Percentiles rank a stretch among this genome's conserved stretches.
Conservation (phyloP, 768 basidiomycete genomes). For the Arthromyces matolae region DNA sequence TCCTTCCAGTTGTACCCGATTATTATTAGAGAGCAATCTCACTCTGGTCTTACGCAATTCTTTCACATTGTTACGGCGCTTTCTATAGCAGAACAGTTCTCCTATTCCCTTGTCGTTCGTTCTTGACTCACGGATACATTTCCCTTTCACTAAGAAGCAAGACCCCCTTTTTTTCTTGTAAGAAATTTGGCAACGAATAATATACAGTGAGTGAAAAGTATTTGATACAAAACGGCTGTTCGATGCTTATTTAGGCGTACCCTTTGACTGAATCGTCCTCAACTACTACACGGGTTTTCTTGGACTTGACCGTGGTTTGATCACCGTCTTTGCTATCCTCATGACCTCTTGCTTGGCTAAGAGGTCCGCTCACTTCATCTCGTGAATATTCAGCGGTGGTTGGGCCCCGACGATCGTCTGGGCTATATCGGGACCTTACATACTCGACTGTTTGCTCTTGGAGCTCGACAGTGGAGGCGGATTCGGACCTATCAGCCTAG, state of each 20-base stretch:
- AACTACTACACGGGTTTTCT: slow-evolving; percentile 10
- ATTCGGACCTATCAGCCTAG: slow-evolving; percentile 39
- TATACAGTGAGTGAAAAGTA: neutral
- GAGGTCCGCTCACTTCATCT: slow-evolving; percentile 46
- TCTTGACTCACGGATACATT: slow-evolving; percentile 6
- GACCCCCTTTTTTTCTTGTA: too few species aligned
- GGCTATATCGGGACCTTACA: slow-evolving; percentile 34
- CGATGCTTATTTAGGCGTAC: neutral
- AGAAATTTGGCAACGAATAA: too few species aligned
- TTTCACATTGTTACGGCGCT: slow-evolving; percentile 1
- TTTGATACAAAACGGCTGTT: neutral
- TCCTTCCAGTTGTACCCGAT: slow-evolving; percentile 20
- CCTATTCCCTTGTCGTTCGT: slow-evolving; percentile 1
- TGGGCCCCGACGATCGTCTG: slow-evolving; percentile 30
- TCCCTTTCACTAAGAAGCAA: neutral
- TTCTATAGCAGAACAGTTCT: too few species aligned
- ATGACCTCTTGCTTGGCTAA: slow-evolving; percentile 32
- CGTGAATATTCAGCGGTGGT: slow-evolving; percentile 34
- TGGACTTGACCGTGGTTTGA: slow-evolving; percentile 9
- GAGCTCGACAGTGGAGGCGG: slow-evolving; percentile 28
- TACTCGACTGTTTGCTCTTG: slow-evolving; percentile 41
- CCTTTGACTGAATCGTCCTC: slow-evolving; percentile 9
- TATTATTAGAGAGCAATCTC: slow-evolving; percentile 22
- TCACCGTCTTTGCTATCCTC: slow-evolving; percentile 18
- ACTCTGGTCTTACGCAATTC: slow-evolving; percentile 6